Evolutionary conservation across 495 filamentous ascomycete genomes (phyloP).

Genomic region (Lasiosphaeria ovina): DNA sequence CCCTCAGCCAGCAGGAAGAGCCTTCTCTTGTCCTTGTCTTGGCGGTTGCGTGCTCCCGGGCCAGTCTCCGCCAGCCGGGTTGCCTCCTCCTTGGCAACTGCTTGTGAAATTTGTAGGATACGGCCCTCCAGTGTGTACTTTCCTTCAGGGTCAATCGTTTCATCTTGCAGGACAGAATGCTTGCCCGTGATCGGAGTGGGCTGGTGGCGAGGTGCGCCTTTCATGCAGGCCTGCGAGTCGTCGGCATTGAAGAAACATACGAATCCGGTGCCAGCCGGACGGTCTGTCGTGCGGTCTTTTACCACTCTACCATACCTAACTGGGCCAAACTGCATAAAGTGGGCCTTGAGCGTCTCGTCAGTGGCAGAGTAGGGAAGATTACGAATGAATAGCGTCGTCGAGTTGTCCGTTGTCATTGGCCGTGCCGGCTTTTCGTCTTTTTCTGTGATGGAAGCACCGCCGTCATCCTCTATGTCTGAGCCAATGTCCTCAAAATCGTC

Average conservation of each 20-base stretch:
- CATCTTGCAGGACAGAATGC: constrained; percentile 81
- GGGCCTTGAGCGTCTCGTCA: constrained; percentile 74
- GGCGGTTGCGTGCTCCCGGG: constrained; percentile 53
- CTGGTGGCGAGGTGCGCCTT: constrained; percentile 61
- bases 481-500: constrained; percentile 34
- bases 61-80: constrained; percentile 68
- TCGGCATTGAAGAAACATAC: constrained; percentile 82
- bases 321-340: constrained; percentile 80
- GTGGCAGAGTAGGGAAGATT: constrained; percentile 87
- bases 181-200: constrained; percentile 50
- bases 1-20: constrained; percentile 89
- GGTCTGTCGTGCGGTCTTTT: constrained; percentile 75
- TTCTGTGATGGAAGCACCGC: not conserved
- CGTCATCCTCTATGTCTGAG: constrained; percentile 27
- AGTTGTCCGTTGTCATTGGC: constrained; percentile 52
- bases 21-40: constrained; percentile 83
- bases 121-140: constrained; percentile 88
- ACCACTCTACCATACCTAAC: constrained; percentile 88
- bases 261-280: constrained; percentile 89
- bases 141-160: constrained; percentile 69
- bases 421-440: constrained; percentile 37
- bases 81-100: constrained; percentile 79
- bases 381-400: constrained; percentile 82
- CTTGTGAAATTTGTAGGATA: constrained; percentile 76
- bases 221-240: constrained; percentile 70